Conservation (phyloP, 1,284 basidiomycete species). For the Puccinia hordei region DNA sequence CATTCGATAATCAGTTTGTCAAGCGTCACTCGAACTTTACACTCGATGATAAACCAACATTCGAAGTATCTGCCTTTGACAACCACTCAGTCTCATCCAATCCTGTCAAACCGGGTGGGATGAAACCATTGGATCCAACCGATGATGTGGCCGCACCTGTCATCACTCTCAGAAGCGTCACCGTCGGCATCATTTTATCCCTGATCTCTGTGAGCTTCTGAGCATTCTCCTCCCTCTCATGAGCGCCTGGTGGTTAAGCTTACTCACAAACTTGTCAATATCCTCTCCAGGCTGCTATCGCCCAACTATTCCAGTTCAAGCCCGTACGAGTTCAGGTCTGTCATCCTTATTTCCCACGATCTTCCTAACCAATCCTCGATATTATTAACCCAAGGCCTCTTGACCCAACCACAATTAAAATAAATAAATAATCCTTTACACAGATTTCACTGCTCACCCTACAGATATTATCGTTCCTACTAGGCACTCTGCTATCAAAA, state of each 20-base stretch:
- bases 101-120: neutral
- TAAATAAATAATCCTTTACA: neutral
- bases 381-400: neutral
- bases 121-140: slow-evolving; percentile 40
- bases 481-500: slow-evolving; percentile 48
- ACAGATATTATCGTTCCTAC: slow-evolving; percentile 50
- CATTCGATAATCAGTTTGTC: slow-evolving; percentile 23
- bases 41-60: neutral
- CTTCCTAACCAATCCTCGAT: neutral
- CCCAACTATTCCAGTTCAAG: slow-evolving; percentile 51
- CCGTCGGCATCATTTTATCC: slow-evolving; percentile 42
- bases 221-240: neutral
- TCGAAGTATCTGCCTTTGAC: neutral
- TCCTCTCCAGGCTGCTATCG: slow-evolving; percentile 44
- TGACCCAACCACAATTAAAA: neutral
- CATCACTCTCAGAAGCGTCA: slow-evolving; percentile 48
- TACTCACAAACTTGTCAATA: neutral
- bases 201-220: slow-evolving; percentile 41
- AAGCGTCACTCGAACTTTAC: neutral
- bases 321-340: slow-evolving; percentile 46
- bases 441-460: slow-evolving; percentile 50
- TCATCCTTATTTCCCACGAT: neutral
- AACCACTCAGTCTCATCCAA: neutral
- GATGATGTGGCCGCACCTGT: slow-evolving; percentile 39
- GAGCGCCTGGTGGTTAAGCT: neutral